These are phyloP conservation scores for Euphorbia schlechtendalii DNA, from an alignment of 441 rosid genomes.

Conservation along the genomic window DNA sequence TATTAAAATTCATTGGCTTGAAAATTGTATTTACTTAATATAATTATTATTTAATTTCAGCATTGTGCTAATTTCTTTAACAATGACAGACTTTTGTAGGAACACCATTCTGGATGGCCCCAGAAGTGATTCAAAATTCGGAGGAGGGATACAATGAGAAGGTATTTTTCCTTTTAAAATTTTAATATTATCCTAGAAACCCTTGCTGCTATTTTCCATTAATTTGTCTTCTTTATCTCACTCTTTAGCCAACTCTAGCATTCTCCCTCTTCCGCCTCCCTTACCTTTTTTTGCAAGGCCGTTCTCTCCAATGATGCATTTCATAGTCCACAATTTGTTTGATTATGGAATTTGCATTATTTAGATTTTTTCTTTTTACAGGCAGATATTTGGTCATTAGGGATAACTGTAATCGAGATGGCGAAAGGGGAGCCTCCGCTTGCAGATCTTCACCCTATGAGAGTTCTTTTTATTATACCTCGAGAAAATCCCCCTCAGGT, in stretches of 20 bases:
- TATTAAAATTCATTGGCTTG: neutral
- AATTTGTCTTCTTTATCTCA: neutral
- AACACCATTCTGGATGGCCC: slow-evolving; percentile 99
- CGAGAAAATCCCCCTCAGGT: slow-evolving; percentile 99
- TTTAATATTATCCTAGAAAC: neutral
- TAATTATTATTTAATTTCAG: slow-evolving; percentile 11
- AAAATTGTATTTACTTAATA: neutral
- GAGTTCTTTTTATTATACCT: slow-evolving; percentile 98
- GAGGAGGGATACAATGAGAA: slow-evolving; percentile 98
- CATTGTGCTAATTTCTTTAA: slow-evolving; percentile 37
- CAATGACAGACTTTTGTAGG: slow-evolving; percentile 94
- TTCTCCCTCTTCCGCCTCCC: too few relatives aligned
- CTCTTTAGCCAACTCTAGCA: neutral
- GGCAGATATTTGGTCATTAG: slow-evolving; percentile 99
- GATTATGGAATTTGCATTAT: slow-evolving; percentile 18
- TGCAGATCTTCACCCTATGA: slow-evolving; percentile 99
- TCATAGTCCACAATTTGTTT: slow-evolving; percentile 1
- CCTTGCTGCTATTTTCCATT: slow-evolving; percentile 13
- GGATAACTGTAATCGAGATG: slow-evolving; percentile 98
- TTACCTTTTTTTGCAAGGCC: neutral
- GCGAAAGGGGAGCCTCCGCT: slow-evolving; percentile 99
- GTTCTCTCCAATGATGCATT: neutral
- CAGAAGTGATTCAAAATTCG: slow-evolving; percentile 97
- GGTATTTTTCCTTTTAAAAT: slow-evolving; percentile 34
- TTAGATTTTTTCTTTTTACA: slow-evolving; percentile 30